Evolutionary conservation across 2,329 filamentous ascomycete species (phyloP), one percentile per base, ranked within the genome.

Genomic region (Aspergillus hiratsukae): DNA sequence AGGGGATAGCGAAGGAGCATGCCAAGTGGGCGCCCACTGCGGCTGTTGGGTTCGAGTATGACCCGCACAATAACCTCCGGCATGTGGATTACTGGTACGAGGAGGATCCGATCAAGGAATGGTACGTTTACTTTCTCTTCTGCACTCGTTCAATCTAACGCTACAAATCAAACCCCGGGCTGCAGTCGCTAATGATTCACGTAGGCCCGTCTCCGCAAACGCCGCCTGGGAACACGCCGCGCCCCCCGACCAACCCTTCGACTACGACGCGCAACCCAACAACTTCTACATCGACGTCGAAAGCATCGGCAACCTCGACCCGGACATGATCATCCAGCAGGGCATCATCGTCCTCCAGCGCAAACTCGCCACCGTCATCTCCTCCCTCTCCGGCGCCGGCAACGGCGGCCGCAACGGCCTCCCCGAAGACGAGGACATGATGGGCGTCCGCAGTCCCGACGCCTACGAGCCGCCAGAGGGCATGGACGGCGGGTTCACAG

Each of bases 1-100:
- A 97, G 81, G 94, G 94, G 1, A 97, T 97, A 62, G 92, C 93
- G 40, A 99, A 99, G 80, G 94, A 99, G 74, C 94, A 99, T 75
- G 90, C 94, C 9, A 99, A 99, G 76, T 99, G 94, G 94, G 89
- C 91, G 68, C 92, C 94, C 1, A 93, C 90, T 37, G 84, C 91
- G 43, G 94, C 94, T 3, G 87, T 99, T 43, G 92, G 91, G 25
- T 99, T 99, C 72, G 94, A 99, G 75, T 99, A 99, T 75, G 94
- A 99, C 72, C 94, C 94, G 58, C 89, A 95, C 75, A 99, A 99
- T 78, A 97, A 96, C 77, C 80, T 99, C 63, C 85, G 87, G 63
- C 94, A 99, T 75, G 81, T 94, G 55, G 90, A 96, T 69, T 85
- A 96, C 75, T 99, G 94, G 94, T 97, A 91, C 72, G 94, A 99